Percentiles rank a stretch among this genome's conserved stretches.
phyloP scores from a whole-genome alignment of 345 rosid genomes.

The Syzygium aqueum region DNA sequence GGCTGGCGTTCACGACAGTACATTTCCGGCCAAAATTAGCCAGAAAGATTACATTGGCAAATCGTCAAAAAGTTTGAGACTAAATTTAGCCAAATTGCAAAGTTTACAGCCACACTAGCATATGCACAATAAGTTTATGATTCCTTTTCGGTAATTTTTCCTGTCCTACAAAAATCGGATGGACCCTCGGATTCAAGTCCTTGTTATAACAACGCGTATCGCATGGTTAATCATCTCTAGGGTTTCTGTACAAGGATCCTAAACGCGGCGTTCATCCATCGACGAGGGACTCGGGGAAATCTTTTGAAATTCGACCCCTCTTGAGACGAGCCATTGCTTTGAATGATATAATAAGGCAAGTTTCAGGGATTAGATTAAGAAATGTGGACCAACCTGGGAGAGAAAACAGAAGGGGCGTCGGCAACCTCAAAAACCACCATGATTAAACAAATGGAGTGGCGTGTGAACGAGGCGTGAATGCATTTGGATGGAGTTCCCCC shows the following conservation, averaged over 20 bases:
- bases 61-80: rapidly evolving
- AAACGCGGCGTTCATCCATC: background rate
- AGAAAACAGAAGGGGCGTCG: background rate
- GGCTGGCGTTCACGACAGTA: no score
- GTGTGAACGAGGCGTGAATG: background rate
- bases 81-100: background rate
- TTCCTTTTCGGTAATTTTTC: background rate
- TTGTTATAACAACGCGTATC: background rate
- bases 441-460: background rate
- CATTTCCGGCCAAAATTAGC: no score
- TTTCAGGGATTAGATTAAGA: background rate
- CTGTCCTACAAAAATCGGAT: rapidly evolving
- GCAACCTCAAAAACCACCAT: background rate
- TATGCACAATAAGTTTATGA: rapidly evolving
- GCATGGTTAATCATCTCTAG: background rate
- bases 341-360: background rate
- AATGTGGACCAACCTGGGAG: background rate
- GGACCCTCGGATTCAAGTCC: background rate
- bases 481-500: background rate
- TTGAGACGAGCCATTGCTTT: background rate
- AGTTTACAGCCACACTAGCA: rapidly evolving
- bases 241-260: background rate
- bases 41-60: no score
- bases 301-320: background rate
- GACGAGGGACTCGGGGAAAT: background rate